Base-by-base conservation (phyloP, 345 rosid species). In the Noccaea bulbosa region DNA sequence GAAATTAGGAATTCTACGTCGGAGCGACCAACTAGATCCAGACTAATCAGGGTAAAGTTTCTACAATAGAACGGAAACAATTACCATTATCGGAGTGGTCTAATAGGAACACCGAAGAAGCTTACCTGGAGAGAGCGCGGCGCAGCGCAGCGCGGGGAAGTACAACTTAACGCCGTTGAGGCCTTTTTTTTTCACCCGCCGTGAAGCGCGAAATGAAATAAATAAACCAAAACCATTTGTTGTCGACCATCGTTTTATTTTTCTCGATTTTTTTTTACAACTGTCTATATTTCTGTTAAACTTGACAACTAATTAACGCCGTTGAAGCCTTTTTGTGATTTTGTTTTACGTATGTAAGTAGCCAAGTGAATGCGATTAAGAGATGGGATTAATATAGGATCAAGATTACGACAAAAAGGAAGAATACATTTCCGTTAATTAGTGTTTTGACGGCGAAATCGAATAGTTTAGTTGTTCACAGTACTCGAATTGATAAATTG, bases 1-100 rank as follows among this genome's bases (percentile, higher is more conserved):
- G 27, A 71, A 71, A 63, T 72, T 57, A 63, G 48, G 56, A 56
- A 33, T 53, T 14, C 4, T n/a, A 62, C 1, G 46, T 52, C 32
- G 20, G 1, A 71, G 39, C 12, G 46, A 61, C 4, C 54, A 51
- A 53, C 4, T 43, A 51, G 62, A 71, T 71, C 47, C 56, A 62
- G 63, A 62, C 17, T 8, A 20, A 33, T 41, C 12, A 69, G 51
- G 27, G 27, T 4, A 20, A 33, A 71, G 60, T 7, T 50, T 43
- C 12, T 33, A 33, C 48, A 41, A 41, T 12, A 15, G 7, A 47
- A 20, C 0, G 54, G 34, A 3, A 14, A 45, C 24, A 37, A 30
- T 35, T 6, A 53, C 35, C 11, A 41, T 56, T 17, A 27, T 22
- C 44, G 22, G 22, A 54, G n/a, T 34, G 15, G 24, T 37, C 6